phyloP scores from a whole-genome alignment of 345 rosid species.

The Eutrema heterophyllum region DNA sequence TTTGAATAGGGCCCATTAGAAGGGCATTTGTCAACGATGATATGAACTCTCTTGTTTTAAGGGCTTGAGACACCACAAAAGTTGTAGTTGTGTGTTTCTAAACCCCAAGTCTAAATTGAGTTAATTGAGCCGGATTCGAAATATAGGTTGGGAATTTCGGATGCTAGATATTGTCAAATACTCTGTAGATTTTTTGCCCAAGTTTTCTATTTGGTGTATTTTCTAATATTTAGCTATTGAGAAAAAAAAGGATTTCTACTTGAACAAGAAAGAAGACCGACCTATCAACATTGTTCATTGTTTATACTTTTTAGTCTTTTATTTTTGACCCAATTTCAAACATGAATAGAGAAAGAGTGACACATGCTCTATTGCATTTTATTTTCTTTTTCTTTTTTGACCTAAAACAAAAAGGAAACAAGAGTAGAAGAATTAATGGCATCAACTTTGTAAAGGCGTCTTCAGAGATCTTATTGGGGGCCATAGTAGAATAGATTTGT shows the following conservation, averaged over 20 bases:
- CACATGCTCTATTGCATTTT: background rate
- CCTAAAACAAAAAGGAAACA: background rate
- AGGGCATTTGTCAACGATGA: too few species aligned
- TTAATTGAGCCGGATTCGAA: too few species aligned
- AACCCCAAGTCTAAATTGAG: too few species aligned
- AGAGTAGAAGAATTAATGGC: background rate
- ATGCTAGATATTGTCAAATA: too few species aligned
- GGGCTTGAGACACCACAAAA: too few species aligned
- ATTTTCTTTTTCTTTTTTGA: background rate
- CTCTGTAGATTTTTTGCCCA: background rate
- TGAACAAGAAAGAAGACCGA: background rate
- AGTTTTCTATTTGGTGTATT: background rate
- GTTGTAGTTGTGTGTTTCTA: too few species aligned
- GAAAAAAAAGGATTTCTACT: background rate
- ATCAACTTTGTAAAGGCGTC: slow-evolving; percentile 3
- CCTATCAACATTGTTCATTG: background rate
- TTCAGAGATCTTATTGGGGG: slow-evolving; percentile 6
- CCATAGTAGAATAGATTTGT: slow-evolving; percentile 17
- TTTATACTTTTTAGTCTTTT: background rate
- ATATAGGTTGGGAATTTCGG: too few species aligned
- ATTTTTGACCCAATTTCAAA: slow-evolving; percentile 3
- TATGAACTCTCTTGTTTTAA: too few species aligned
- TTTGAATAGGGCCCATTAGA: too few species aligned
- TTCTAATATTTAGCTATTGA: background rate
- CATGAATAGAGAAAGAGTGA: slow-evolving; percentile 2